These are phyloP conservation scores for Erysimum cheiri DNA, from an alignment of 441 rosid species.

Conservation along the genomic window DNA sequence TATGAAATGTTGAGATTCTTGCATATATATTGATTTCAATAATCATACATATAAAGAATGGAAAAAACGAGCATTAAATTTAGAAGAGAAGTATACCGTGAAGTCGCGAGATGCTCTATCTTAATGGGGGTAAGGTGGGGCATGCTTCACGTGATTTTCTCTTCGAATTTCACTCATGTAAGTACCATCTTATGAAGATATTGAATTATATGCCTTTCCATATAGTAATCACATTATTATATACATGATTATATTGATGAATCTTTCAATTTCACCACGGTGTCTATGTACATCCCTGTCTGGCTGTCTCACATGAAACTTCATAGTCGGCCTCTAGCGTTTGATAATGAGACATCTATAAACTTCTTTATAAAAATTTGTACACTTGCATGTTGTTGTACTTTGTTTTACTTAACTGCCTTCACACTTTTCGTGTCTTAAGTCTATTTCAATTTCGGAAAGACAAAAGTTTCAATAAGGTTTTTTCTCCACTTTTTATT, in stretches of 20 bases:
- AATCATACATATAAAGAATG: neutral
- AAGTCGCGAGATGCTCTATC: conserved; percentile 54
- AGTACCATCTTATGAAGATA: conserved; percentile 29
- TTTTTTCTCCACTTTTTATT: too few relatives aligned
- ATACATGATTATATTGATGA: conserved; percentile 27
- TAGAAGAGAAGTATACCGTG: conserved; percentile 24
- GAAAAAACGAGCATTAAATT: conserved; percentile 32
- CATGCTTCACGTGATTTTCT: conserved; percentile 68
- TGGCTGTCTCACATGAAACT: conserved; percentile 29
- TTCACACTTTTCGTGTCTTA: too few relatives aligned
- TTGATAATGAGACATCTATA: conserved; percentile 1
- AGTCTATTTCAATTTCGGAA: too few relatives aligned
- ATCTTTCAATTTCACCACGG: conserved; percentile 22
- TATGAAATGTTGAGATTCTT: too few relatives aligned
- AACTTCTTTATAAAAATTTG: neutral
- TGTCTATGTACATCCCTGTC: neutral
- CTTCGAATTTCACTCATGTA: conserved; percentile 14
- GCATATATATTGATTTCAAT: too few relatives aligned
- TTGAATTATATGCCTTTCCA: conserved; percentile 30
- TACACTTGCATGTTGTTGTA: neutral
- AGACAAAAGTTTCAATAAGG: too few relatives aligned
- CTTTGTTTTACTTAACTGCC: neutral
- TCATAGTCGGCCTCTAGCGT: conserved; percentile 9
- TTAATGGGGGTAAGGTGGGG: conserved; percentile 61
- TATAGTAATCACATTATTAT: conserved; percentile 24